These are phyloP conservation scores for Paralagenidium karlingii DNA, from an alignment of 352 stramenopile genomes.

Conservation along the genomic window DNA sequence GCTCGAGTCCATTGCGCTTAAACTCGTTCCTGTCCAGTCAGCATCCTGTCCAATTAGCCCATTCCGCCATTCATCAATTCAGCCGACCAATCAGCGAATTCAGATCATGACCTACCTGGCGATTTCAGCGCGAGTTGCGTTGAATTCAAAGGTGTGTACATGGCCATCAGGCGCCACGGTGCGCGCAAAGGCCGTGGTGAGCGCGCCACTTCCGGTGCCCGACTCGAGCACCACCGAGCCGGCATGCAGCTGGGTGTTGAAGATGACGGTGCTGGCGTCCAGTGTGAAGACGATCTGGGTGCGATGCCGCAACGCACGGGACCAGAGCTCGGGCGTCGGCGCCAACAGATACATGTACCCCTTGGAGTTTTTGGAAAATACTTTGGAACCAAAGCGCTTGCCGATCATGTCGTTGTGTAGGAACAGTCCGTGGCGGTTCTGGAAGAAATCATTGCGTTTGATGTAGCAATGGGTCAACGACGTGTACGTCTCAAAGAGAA, in stretches of 20 bases:
- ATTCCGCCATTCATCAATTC: background rate
- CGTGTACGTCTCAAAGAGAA: slow-evolving; percentile 95
- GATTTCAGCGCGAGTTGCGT: slow-evolving; percentile 84
- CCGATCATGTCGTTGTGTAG: slow-evolving; percentile 95
- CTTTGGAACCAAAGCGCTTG: slow-evolving; percentile 71
- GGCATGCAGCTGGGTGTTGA: slow-evolving; percentile 81
- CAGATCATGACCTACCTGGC: too few relatives aligned
- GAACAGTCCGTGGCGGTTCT: slow-evolving; percentile 95
- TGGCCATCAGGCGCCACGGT: slow-evolving; percentile 84
- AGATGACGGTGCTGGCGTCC: slow-evolving; percentile 89
- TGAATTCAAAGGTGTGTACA: slow-evolving; percentile 98
- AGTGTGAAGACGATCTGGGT: slow-evolving; percentile 98
- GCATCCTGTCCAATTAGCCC: too few relatives aligned
- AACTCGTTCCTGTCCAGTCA: slow-evolving; percentile 96
- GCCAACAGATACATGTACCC: slow-evolving; percentile 92
- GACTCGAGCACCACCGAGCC: slow-evolving; percentile 89
- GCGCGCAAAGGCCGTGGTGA: slow-evolving; percentile 88
- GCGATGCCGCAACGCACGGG: slow-evolving; percentile 77
- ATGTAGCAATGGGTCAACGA: slow-evolving; percentile 93
- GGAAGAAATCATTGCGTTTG: slow-evolving; percentile 85
- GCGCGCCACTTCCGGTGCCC: slow-evolving; percentile 84
- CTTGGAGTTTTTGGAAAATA: slow-evolving; percentile 45
- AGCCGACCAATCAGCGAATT: background rate
- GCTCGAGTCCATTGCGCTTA: slow-evolving; percentile 76
- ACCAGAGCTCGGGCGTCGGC: slow-evolving; percentile 96